Percentiles rank a stretch among this genome's conserved stretches.
Evolutionary conservation across 2,329 filamentous ascomycete species (phyloP).

Genomic region (Apiospora phragmitis): DNA sequence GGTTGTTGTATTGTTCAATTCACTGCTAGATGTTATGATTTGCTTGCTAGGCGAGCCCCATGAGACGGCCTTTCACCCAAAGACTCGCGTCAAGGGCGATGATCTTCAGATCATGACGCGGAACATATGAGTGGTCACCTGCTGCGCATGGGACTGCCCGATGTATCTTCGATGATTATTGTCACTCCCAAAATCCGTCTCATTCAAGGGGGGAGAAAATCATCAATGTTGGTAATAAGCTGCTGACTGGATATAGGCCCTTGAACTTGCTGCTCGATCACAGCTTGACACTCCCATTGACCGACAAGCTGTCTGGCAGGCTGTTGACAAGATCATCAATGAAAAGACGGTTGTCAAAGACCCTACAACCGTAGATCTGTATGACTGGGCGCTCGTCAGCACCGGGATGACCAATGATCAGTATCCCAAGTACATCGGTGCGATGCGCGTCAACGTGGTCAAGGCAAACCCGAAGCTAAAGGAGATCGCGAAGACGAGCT

Average conservation of each 20-base stretch:
- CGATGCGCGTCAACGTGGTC: constrained; percentile 49
- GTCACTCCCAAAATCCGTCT: too few species aligned
- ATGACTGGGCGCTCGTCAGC: constrained; percentile 50
- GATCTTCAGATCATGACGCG: not conserved
- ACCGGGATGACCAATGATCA: constrained; percentile 36
- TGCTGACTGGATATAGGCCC: constrained; percentile 32
- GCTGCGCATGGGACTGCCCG: not conserved
- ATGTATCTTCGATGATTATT: too few species aligned
- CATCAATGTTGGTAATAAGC: not conserved
- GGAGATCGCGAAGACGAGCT: constrained; percentile 40
- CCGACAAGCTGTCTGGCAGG: constrained; percentile 44
- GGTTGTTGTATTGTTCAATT: not conserved
- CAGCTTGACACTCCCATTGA: constrained; percentile 50
- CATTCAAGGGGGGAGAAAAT: not conserved
- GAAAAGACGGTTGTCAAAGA: constrained; percentile 49
- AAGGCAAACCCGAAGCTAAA: constrained; percentile 54
- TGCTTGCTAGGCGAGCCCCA: not conserved
- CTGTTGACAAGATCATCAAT: constrained; percentile 47
- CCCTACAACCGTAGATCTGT: constrained; percentile 51
- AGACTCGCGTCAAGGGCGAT: not conserved
- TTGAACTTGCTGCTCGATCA: constrained; percentile 48
- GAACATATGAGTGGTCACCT: not conserved
- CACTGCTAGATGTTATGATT: not conserved
- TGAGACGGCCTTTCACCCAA: not conserved
- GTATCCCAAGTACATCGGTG: constrained; percentile 51